A percentile compares a stretch with the other conserved stretches of the same genome.
Evolutionary conservation across 108 stramenopile species (phyloP).

Genomic region (Pseudonitzschia multiseries): DNA sequence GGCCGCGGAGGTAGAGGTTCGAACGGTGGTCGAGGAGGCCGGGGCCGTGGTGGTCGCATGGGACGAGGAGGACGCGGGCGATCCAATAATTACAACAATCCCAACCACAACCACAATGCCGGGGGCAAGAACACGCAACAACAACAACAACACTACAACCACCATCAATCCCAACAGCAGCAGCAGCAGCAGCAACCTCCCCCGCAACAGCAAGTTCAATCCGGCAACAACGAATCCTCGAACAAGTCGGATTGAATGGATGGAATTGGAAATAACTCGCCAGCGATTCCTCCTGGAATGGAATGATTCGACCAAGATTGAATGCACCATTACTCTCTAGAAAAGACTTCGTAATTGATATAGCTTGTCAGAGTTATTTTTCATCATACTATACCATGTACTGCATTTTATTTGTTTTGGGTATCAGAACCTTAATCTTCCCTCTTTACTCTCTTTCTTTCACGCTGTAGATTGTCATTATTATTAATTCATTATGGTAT

Average conservation of each 20-base stretch:
- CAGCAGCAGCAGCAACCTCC: slow-evolving; percentile 14
- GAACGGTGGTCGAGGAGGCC: slow-evolving; percentile 31
- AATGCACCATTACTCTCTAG: too few species aligned
- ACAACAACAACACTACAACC: slow-evolving; percentile 18
- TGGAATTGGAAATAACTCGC: neutral
- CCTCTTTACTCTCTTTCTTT: too few species aligned
- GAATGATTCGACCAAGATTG: neutral
- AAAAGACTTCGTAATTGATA: too few species aligned
- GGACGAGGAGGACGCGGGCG: slow-evolving; percentile 30
- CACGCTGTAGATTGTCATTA: too few species aligned
- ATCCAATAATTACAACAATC: slow-evolving; percentile 30
- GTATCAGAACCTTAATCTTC: too few species aligned
- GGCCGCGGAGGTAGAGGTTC: slow-evolving; percentile 34
- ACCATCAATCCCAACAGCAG: slow-evolving; percentile 16
- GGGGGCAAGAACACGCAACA: slow-evolving; percentile 2
- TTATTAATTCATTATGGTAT: too few species aligned
- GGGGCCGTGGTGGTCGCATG: slow-evolving; percentile 13
- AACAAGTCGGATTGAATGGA: slow-evolving; percentile 1
- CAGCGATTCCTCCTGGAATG: neutral
- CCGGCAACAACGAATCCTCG: slow-evolving; percentile 6
- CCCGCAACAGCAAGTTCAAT: slow-evolving; percentile 10
- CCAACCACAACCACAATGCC: slow-evolving; percentile 21
- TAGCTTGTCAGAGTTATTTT: too few species aligned
- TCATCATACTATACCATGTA: too few species aligned
- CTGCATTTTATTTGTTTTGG: too few species aligned